These are phyloP conservation scores for Epipyxis sp. DNA, from an alignment of 108 stramenopile species.

Conservation along the genomic window DNA sequence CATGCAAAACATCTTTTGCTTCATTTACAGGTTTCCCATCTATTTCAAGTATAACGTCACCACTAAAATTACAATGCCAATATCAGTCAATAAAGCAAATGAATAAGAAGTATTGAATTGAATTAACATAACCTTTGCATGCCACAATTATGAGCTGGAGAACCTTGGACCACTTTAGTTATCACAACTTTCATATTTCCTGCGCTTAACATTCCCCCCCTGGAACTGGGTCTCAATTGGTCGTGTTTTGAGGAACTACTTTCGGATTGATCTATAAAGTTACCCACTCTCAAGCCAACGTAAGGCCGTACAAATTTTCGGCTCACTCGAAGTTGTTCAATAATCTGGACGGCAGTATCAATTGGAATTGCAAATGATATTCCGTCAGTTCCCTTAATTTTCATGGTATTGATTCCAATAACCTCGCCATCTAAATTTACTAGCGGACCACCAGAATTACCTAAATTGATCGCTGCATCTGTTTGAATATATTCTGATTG, in stretches of 20 bases:
- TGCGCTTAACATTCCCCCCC: neutral
- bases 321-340: slow-evolving; percentile 42
- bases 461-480: slow-evolving; percentile 64
- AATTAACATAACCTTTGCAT: slow-evolving; percentile 4
- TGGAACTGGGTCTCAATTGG: neutral
- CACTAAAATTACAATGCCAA: neutral
- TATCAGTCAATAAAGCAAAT: neutral
- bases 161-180: slow-evolving; percentile 43
- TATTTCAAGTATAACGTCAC: slow-evolving; percentile 46
- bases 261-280: slow-evolving; percentile 5
- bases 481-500: slow-evolving; percentile 55
- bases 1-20: slow-evolving; percentile 41
- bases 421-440: slow-evolving; percentile 61
- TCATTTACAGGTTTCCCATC: slow-evolving; percentile 39
- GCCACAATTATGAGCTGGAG: slow-evolving; percentile 47
- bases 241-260: neutral
- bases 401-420: slow-evolving; percentile 57
- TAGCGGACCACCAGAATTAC: slow-evolving; percentile 78
- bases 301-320: slow-evolving; percentile 53
- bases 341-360: slow-evolving; percentile 49
- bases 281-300: slow-evolving; percentile 47
- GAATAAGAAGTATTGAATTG: neutral
- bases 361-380: slow-evolving; percentile 58
- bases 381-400: slow-evolving; percentile 47
- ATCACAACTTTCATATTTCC: slow-evolving; percentile 35